Percentiles rank a stretch among this genome's conserved stretches.
phyloP scores from a whole-genome alignment of 1,139 yeast species.

The Yamadazyma buinensis region DNA sequence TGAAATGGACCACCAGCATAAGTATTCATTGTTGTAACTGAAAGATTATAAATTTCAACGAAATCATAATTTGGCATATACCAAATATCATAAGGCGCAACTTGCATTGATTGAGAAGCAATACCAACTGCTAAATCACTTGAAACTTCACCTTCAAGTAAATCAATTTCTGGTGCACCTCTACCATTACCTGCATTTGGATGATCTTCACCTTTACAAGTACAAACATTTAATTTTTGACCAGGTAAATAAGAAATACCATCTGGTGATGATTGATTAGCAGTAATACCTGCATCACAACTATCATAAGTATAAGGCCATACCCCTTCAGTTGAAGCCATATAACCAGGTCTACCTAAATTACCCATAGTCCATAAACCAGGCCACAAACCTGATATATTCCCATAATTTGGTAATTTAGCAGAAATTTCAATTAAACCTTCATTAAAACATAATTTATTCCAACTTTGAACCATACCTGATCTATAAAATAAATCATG shows the following conservation, averaged over 20 bases:
- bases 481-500: conserved; percentile 74
- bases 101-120: conserved; percentile 78
- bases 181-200: conserved; percentile 78
- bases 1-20: conserved; percentile 85
- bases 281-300: conserved; percentile 86
- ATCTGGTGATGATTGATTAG: conserved; percentile 81
- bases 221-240: conserved; percentile 64
- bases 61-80: conserved; percentile 76
- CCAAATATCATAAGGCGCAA: conserved; percentile 88
- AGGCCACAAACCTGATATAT: conserved; percentile 79
- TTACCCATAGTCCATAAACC: conserved; percentile 90
- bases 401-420: conserved; percentile 66
- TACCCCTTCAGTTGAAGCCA: conserved; percentile 77
- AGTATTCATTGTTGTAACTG: conserved; percentile 66
- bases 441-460: conserved; percentile 74
- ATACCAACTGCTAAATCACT: conserved; percentile 50
- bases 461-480: conserved; percentile 87
- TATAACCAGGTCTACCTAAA: conserved; percentile 77
- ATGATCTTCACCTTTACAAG: conserved; percentile 73
- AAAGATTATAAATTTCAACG: conserved; percentile 56
- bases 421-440: conserved; percentile 71
- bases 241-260: conserved; percentile 81
- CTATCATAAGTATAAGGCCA: conserved; percentile 86
- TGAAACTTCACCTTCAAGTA: conserved; percentile 68
- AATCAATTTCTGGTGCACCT: conserved; percentile 90